Evolutionary conservation across 2,329 filamentous ascomycete genomes (phyloP).

Genomic region (Trichoderma sp.): DNA sequence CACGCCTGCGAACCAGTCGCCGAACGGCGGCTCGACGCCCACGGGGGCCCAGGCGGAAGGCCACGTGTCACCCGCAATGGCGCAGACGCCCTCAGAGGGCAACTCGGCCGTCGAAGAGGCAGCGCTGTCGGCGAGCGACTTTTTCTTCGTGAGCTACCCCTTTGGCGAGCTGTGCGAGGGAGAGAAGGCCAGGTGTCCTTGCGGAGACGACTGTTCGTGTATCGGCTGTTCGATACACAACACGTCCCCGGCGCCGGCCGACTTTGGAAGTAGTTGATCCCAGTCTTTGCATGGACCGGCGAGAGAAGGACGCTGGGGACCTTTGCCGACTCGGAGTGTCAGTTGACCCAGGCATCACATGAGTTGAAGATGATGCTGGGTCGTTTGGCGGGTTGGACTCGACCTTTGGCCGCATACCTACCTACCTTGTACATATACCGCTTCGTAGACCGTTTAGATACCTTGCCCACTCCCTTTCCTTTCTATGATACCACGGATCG

Average conservation of each 20-base stretch:
- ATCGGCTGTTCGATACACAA: slow-evolving; percentile 58
- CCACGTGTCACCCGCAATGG: slow-evolving; percentile 44
- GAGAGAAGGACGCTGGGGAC: background rate
- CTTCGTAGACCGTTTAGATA: background rate
- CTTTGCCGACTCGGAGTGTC: too few relatives aligned
- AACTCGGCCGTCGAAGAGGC: slow-evolving; percentile 54
- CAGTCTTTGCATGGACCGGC: too few relatives aligned
- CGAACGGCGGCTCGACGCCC: slow-evolving; percentile 30
- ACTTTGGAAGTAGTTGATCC: background rate
- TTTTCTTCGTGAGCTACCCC: slow-evolving; percentile 62
- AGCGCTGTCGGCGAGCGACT: slow-evolving; percentile 54
- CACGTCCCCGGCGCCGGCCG: background rate
- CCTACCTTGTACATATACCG: background rate
- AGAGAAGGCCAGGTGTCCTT: slow-evolving; percentile 55
- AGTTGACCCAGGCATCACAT: background rate
- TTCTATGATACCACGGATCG: too few relatives aligned
- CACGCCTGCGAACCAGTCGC: slow-evolving; percentile 22
- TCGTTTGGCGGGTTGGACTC: background rate
- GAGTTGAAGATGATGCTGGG: background rate
- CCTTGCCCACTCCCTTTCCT: background rate
- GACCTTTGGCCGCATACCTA: background rate
- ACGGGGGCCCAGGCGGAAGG: slow-evolving; percentile 34
- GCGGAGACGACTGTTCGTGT: slow-evolving; percentile 62
- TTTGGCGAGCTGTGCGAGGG: slow-evolving; percentile 53
- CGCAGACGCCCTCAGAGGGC: slow-evolving; percentile 52